Conservation (phyloP, 371 early-diverging fungal species). For the Dichotomocladium elegans region DNA sequence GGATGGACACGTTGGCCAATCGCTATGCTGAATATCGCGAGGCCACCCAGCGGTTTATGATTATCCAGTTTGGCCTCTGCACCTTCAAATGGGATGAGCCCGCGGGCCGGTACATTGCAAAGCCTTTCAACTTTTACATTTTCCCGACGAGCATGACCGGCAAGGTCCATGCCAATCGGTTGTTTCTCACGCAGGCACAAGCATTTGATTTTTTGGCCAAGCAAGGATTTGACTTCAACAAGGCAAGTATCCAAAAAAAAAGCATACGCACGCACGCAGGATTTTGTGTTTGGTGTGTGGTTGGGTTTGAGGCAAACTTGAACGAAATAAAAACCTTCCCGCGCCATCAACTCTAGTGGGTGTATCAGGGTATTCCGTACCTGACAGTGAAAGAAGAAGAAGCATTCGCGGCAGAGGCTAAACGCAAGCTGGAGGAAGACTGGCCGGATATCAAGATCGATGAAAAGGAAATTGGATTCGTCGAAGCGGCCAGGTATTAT, state of each 20-base stretch:
- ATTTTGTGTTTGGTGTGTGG: background rate
- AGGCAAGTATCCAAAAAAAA: slow-evolving; percentile 22
- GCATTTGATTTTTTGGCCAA: slow-evolving; percentile 76
- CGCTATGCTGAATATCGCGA: slow-evolving; percentile 64
- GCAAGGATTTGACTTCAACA: slow-evolving; percentile 83
- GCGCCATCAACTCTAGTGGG: slow-evolving; percentile 29
- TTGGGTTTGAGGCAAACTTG: background rate
- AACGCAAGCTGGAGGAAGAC: slow-evolving; percentile 39
- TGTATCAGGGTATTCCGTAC: slow-evolving; percentile 75
- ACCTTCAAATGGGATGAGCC: slow-evolving; percentile 66
- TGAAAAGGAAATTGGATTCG: slow-evolving; percentile 52
- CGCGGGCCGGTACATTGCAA: slow-evolving; percentile 64
- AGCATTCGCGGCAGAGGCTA: slow-evolving; percentile 40
- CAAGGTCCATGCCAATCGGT: slow-evolving; percentile 56
- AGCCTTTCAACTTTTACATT: slow-evolving; percentile 87
- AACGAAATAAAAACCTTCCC: background rate
- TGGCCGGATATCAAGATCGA: slow-evolving; percentile 62
- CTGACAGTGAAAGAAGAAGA: slow-evolving; percentile 64
- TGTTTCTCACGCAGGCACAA: slow-evolving; percentile 65
- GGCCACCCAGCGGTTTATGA: slow-evolving; percentile 56
- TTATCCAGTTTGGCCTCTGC: slow-evolving; percentile 81
- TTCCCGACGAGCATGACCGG: slow-evolving; percentile 68
- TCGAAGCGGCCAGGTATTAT: slow-evolving; percentile 41
- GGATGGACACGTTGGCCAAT: slow-evolving; percentile 51
- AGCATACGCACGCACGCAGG: background rate